A percentile compares a stretch with the other conserved stretches of the same genome.
These are phyloP conservation scores for Leishmania gerbilli DNA, from an alignment of 208 protist genomes.

Conservation along the genomic window DNA sequence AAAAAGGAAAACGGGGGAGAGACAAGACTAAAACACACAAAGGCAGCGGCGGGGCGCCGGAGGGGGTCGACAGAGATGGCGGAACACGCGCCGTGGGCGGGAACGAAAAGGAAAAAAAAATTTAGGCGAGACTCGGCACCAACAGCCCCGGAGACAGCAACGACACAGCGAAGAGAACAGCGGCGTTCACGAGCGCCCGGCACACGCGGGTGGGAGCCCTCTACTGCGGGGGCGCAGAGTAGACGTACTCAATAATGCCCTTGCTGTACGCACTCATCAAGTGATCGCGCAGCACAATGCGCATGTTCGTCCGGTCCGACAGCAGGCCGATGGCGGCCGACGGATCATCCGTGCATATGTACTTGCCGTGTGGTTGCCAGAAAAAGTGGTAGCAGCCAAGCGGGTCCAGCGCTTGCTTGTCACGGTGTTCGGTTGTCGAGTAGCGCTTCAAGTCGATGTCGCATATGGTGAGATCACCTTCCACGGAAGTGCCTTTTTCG, in stretches of 20 bases:
- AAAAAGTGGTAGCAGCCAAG: slow-evolving; percentile 47
- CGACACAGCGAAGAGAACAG: neutral
- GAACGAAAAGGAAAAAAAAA: neutral
- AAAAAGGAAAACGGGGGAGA: neutral
- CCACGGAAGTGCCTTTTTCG: neutral
- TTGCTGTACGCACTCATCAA: slow-evolving; percentile 35
- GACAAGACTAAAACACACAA: neutral
- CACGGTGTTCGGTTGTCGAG: slow-evolving; percentile 25
- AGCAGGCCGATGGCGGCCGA: slow-evolving; percentile 30
- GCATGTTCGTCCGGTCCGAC: slow-evolving; percentile 32
- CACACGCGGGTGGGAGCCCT: neutral
- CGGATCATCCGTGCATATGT: slow-evolving; percentile 32
- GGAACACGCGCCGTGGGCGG: neutral
- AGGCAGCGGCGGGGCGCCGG: neutral
- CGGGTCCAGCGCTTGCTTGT: slow-evolving; percentile 29
- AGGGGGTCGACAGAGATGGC: neutral
- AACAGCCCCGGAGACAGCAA: neutral
- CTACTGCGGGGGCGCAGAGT: slow-evolving; percentile 14
- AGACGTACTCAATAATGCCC: slow-evolving; percentile 39
- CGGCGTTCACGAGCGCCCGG: neutral
- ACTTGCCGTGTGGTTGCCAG: slow-evolving; percentile 27
- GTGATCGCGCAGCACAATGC: slow-evolving; percentile 40
- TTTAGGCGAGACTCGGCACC: neutral
- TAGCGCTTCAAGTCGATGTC: slow-evolving; percentile 22
- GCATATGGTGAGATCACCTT: neutral